Evolutionary conservation across 1,284 basidiomycete genomes (phyloP).

Genomic region (Sutorius eximius): DNA sequence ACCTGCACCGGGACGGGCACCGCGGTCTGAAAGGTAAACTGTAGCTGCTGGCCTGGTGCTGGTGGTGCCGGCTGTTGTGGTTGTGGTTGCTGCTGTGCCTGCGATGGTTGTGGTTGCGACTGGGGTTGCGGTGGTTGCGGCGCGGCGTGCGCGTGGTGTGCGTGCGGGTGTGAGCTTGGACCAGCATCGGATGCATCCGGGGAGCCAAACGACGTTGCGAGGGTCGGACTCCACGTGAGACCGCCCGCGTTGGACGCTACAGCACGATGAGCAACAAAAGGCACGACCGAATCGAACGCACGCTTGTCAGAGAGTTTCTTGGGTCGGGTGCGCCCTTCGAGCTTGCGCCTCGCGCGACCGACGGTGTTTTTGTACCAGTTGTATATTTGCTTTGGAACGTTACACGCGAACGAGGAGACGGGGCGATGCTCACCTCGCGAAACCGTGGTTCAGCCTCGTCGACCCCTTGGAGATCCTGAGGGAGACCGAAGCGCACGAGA

Average conservation of each 20-base stretch:
- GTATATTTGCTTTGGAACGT: conserved; percentile 52
- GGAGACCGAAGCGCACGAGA: conserved; percentile 53
- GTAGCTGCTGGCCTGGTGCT: conserved; percentile 32
- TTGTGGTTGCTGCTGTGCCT: conserved; percentile 2
- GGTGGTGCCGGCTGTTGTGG: conserved; percentile 26
- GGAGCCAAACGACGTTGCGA: conserved; percentile 30
- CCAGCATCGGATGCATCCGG: conserved; percentile 12
- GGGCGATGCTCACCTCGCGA: conserved; percentile 45
- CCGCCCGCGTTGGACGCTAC: conserved; percentile 15
- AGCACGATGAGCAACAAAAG: background rate
- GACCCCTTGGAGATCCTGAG: conserved; percentile 48
- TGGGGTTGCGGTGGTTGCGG: conserved; percentile 29
- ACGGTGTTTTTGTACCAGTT: conserved; percentile 70
- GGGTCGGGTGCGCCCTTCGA: conserved; percentile 50
- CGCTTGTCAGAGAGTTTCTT: conserved; percentile 49
- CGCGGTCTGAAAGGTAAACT: conserved; percentile 36
- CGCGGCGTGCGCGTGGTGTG: conserved; percentile 22
- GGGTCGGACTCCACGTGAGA: conserved; percentile 34
- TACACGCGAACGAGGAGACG: too few relatives aligned
- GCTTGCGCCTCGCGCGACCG: conserved; percentile 53
- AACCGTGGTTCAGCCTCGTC: conserved; percentile 57
- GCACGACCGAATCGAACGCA: conserved; percentile 15
- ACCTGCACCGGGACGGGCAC: conserved; percentile 23
- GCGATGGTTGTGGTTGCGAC: conserved; percentile 5
- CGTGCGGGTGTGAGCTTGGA: conserved; percentile 8